A percentile compares a stretch with the other conserved stretches of the same genome.
Conservation (phyloP, 192 early-diverging fungal species). For the Mortierella hygrophila region DNA sequence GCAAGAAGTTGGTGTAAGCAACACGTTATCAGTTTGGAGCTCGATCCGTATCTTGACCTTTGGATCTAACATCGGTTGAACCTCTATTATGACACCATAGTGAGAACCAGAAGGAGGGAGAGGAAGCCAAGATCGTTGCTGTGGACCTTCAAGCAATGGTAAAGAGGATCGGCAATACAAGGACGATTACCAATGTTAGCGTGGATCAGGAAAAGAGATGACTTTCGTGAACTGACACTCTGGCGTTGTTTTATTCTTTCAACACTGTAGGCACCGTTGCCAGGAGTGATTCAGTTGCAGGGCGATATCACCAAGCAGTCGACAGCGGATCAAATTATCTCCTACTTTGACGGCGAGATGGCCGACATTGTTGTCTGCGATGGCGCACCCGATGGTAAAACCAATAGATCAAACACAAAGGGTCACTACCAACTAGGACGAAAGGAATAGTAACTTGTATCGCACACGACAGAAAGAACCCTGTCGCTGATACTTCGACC, state of each 20-base stretch:
- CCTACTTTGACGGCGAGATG: slow-evolving; percentile 88
- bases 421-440: neutral
- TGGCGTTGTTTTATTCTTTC: neutral
- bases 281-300: slow-evolving; percentile 94
- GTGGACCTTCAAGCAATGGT: slow-evolving; percentile 98
- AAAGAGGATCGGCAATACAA: slow-evolving; percentile 90
- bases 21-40: too few species aligned
- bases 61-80: neutral
- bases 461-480: neutral
- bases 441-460: neutral
- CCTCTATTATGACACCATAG: slow-evolving; percentile 30
- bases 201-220: neutral
- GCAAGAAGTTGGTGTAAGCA: slow-evolving; percentile 69
- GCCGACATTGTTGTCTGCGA: slow-evolving; percentile 97
- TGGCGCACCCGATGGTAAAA: slow-evolving; percentile 91
- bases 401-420: too few species aligned
- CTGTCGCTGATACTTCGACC: neutral
- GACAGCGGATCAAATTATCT: slow-evolving; percentile 92
- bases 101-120: slow-evolving; percentile 63
- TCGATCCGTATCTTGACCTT: neutral
- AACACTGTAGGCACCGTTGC: slow-evolving; percentile 79
- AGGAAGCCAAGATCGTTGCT: slow-evolving; percentile 87
- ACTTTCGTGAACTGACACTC: neutral
- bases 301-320: slow-evolving; percentile 97
- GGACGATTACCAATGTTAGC: slow-evolving; percentile 54